Evolutionary conservation across 306 rosid species (phyloP), one percentile per base, ranked within the genome.

Genomic region (Castanea sativa): DNA sequence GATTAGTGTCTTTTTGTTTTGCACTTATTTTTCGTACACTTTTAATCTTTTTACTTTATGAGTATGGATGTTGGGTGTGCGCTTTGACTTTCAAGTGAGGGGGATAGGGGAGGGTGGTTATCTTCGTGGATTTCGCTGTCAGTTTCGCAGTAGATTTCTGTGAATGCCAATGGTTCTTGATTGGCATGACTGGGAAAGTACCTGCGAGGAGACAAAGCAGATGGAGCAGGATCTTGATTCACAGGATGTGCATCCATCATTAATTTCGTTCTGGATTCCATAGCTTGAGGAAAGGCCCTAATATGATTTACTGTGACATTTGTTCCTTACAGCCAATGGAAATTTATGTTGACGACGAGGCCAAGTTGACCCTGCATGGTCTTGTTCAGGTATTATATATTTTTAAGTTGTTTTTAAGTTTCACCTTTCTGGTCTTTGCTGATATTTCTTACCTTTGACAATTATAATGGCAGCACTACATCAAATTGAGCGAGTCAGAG

Each of bases 241-340:
- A 83, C 77, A 90, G 88, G 93, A 89, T 87, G 91, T 88, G 85
- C 91, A 85, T 88, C 91, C 91, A 61, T 89, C 92, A 86, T 90
- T 93, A 86, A 84, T 91, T 96, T 88, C 94, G 81, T 90, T 91
- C 88, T 91, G 98, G 96, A 89, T 93, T 91, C 90, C 85, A 76
- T 91, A 80, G 92, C 97, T 74, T 91, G 92, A 83, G 96, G 94
- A 91, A 86, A 90, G 91, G 84, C 69, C 86, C 98, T 93, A 93
- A 93, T 90, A 82, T 89, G 88, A 90, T 96, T 91, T 91, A 86
- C 90, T 89, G 83, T 91, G 87, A 90, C 89, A 83, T 93, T 91
- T 96, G 90, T 93, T 93, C 93, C 89, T 96, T 96, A 90, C 99
- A 96, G 99, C 99, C 99, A 23, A 96, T 96, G 99, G 99, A 96